These are phyloP conservation scores for Rhodotorula sp. DNA, from an alignment of 1,284 basidiomycete genomes.

Conservation along the genomic window DNA sequence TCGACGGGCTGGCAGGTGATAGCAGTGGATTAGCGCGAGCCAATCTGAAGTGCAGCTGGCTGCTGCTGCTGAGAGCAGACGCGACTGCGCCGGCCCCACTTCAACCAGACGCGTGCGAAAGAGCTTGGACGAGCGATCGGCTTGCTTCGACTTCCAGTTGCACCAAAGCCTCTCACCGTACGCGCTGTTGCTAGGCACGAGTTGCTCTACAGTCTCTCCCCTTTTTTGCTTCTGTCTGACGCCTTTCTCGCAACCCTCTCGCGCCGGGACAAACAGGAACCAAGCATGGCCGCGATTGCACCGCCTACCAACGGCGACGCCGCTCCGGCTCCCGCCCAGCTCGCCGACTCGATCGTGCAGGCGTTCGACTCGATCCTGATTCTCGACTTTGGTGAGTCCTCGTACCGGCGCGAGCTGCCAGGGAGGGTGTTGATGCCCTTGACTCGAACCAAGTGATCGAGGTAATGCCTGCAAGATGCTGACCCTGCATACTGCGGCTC, in stretches of 20 bases:
- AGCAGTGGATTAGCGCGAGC: too few species aligned
- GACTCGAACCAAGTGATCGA: neutral
- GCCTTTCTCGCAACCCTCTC: neutral
- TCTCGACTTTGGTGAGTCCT: constrained; percentile 76
- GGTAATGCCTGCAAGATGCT: neutral
- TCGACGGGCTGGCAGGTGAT: too few species aligned
- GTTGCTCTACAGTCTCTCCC: neutral
- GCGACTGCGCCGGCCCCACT: neutral
- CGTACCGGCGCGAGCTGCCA: neutral
- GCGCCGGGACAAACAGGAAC: neutral
- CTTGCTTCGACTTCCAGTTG: neutral
- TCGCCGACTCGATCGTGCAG: constrained; percentile 38
- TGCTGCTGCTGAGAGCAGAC: too few species aligned
- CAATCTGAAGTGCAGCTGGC: too few species aligned
- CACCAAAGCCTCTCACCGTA: neutral
- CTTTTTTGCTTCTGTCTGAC: neutral
- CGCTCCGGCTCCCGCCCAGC: constrained; percentile 6
- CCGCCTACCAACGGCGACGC: neutral
- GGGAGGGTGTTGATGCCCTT: neutral
- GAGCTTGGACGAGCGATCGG: constrained; percentile 1
- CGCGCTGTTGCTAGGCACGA: too few species aligned
- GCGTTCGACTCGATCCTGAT: constrained; percentile 69
- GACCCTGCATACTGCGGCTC: neutral
- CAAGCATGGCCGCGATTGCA: constrained; percentile 4
- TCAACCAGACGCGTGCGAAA: neutral